phyloP scores from a whole-genome alignment of 345 rosid genomes.

The Melaleuca quinquenervia region DNA sequence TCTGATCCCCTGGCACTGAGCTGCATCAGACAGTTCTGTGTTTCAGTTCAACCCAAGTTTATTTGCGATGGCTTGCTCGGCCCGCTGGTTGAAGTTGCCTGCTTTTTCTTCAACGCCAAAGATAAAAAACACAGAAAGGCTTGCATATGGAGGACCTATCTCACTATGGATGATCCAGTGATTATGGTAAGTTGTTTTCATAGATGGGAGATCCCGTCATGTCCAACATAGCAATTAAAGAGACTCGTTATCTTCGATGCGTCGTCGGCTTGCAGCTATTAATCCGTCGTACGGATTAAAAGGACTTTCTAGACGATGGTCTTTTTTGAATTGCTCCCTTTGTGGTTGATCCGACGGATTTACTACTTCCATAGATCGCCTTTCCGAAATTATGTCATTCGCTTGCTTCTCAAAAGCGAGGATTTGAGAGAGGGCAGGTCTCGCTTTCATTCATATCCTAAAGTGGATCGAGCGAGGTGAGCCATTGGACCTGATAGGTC shows the following conservation, averaged over 20 bases:
- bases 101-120: neutral
- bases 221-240: neutral
- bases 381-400: neutral
- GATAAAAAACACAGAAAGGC: neutral
- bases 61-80: neutral
- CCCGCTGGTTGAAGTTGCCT: neutral
- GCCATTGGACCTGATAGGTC: neutral
- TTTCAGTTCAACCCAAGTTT: neutral
- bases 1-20: neutral
- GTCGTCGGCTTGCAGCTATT: neutral
- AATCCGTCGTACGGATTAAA: neutral
- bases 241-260: neutral
- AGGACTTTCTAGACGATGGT: neutral
- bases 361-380: neutral
- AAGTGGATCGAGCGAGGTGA: neutral
- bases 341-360: neutral
- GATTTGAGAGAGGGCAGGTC: neutral
- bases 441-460: too few relatives aligned
- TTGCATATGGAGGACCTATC: neutral
- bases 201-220: neutral
- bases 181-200: neutral
- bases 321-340: neutral
- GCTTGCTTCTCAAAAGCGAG: neutral
- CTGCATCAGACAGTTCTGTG: neutral
- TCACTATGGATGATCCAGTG: neutral